Conservation (phyloP, 1,139 yeast species). For the Starmera stellimalicola region DNA sequence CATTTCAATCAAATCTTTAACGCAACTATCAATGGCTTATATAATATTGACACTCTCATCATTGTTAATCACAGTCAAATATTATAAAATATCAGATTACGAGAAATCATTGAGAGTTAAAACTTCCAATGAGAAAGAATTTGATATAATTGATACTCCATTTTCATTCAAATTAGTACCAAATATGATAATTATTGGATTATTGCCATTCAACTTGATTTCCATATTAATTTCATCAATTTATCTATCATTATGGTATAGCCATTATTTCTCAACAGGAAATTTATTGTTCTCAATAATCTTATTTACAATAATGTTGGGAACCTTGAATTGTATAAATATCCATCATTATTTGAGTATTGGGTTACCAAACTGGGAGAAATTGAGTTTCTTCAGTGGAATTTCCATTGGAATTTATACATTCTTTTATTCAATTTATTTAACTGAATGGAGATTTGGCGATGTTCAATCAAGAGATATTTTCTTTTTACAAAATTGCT, state of each 20-base stretch:
- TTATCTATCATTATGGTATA: slow-evolving; percentile 18
- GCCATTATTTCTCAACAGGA: slow-evolving; percentile 14
- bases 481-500: slow-evolving; percentile 14
- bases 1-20: slow-evolving; percentile 4
- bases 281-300: slow-evolving; percentile 8
- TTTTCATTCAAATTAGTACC: slow-evolving; percentile 16
- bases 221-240: slow-evolving; percentile 17
- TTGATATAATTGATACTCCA: slow-evolving; percentile 8
- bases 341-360: slow-evolving; percentile 15
- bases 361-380: slow-evolving; percentile 20
- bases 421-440: slow-evolving; percentile 14
- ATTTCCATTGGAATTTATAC: slow-evolving; percentile 15
- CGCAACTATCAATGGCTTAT: slow-evolving; percentile 4
- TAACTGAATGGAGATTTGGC: slow-evolving; percentile 18
- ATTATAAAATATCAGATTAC: not conserved
- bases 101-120: not conserved
- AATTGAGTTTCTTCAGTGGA: slow-evolving; percentile 18
- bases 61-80: slow-evolving; percentile 4
- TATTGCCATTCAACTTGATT: slow-evolving; percentile 18
- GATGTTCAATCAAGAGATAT: slow-evolving; percentile 14
- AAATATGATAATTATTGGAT: slow-evolving; percentile 17
- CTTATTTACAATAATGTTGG: slow-evolving; percentile 7
- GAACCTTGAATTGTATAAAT: slow-evolving; percentile 12
- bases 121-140: not conserved
- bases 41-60: slow-evolving; percentile 4